Evolutionary conservation across 768 basidiomycete genomes (phyloP), one percentile per base, ranked within the genome.

Genomic region (Pulveroboletus sp.): DNA sequence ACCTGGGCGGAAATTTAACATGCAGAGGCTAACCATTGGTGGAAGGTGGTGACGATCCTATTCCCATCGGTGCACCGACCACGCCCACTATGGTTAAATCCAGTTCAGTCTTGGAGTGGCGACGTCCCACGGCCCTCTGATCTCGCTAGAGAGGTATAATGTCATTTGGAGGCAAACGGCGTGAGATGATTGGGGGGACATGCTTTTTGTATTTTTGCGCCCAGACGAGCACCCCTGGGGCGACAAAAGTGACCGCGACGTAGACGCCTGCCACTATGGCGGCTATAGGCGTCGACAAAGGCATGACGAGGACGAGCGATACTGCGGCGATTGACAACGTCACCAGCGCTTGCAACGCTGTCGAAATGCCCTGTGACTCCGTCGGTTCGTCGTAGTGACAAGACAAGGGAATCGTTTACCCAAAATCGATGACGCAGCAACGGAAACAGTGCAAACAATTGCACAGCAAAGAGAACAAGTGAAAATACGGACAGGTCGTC

Each of bases 61-160:
- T 58, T 60, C 57, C 55, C 65, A 57, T 63, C 58, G 48, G 54
- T 58, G 50, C 45, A 49, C 46, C 49, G 49, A 43, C 60, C 67
- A 66, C 62, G 62, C 58, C 44, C 36, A 43, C n/a, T 49, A 50
- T 35, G 43, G 51, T 50, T 55, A 64, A 52, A 51, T 57, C 61
- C 67, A 79, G 62, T 81, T 80, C 40, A 84, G 71, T 68, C 80
- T 81, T 32, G 90, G 90, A 57, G 84, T 78, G 27, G 90, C 90
- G 26, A 88, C 86, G 65, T 93, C 91, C 91, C 91, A 93, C 54
- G 89, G 86, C 8, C 91, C 91, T 52, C 87, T 80, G 65, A 93
- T 85, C 70, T 91, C 89, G 67, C 90, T 93, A 62, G n/a, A 47
- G 58, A 49, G 45, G 18, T n/a, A 48, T 43, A 39, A 50, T 36